Evolutionary conservation across 2,329 filamentous ascomycete species (phyloP).

Genomic region (Colletotrichum sp.): DNA sequence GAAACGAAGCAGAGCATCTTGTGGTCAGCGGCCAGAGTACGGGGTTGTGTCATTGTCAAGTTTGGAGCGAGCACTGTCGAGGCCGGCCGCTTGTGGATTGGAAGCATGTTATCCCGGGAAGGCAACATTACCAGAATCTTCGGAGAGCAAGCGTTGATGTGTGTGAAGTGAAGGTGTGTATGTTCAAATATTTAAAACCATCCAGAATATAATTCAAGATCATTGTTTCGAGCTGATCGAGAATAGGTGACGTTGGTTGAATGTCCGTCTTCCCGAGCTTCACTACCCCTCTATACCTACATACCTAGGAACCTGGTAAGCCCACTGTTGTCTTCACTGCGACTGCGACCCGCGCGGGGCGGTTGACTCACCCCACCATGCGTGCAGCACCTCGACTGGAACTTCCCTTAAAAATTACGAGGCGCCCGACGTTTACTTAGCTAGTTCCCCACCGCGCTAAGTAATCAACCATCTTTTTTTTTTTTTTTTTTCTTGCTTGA

Average conservation of each 20-base stretch:
- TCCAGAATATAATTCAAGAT: neutral
- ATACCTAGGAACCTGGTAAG: too few relatives aligned
- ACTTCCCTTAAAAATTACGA: neutral
- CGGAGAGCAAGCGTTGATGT: conserved; percentile 82
- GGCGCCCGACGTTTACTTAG: neutral
- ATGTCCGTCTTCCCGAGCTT: neutral
- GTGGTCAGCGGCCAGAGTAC: conserved; percentile 82
- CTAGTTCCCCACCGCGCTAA: conserved; percentile 15
- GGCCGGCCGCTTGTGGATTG: conserved; percentile 80
- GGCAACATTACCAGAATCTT: conserved; percentile 75
- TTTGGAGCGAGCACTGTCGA: conserved; percentile 86
- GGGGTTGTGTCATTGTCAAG: conserved; percentile 89
- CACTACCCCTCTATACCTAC: neutral
- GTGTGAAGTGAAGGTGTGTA: conserved; percentile 49
- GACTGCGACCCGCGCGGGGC: neutral
- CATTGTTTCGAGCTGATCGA: neutral
- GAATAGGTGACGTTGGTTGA: neutral
- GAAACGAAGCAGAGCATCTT: conserved; percentile 69
- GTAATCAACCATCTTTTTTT: conserved; percentile 11
- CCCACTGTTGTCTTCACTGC: neutral
- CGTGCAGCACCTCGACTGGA: neutral
- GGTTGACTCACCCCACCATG: neutral
- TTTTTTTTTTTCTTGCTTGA: conserved; percentile 2
- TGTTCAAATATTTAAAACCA: conserved; percentile 14
- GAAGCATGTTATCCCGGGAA: conserved; percentile 75